A percentile compares a stretch with the other conserved stretches of the same genome.
phyloP scores from a whole-genome alignment of 208 protist species.

The Trypanosoma caninum region DNA sequence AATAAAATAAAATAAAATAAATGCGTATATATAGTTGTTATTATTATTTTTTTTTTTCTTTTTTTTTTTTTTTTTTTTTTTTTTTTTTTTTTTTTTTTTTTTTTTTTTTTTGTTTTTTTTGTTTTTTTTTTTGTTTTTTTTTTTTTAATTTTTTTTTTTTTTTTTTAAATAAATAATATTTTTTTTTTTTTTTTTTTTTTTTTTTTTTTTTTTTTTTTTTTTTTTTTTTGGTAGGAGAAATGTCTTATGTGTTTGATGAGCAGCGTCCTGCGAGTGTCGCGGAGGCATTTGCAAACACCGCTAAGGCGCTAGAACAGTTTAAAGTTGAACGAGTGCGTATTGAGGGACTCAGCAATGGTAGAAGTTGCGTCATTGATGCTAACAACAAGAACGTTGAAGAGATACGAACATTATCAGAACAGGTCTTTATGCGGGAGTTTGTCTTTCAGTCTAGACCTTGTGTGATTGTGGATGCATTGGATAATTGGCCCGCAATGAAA shows the following conservation, averaged over 20 bases:
- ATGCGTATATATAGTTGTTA: not conserved
- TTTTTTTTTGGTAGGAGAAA: not conserved
- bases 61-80: conserved; percentile 7
- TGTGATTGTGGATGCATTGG: conserved; percentile 69
- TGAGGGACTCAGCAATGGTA: conserved; percentile 44
- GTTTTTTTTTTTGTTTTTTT: conserved; percentile 4
- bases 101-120: conserved; percentile 1
- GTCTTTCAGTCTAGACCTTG: conserved; percentile 80
- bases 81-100: conserved; percentile 12
- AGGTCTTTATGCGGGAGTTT: conserved; percentile 84
- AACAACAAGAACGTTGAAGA: conserved; percentile 10
- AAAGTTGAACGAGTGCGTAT: conserved; percentile 68
- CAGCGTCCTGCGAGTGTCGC: conserved; percentile 32
- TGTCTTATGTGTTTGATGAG: not conserved
- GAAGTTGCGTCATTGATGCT: not conserved
- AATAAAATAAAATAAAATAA: not conserved
- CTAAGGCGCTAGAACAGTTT: conserved; percentile 60
- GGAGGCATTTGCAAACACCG: conserved; percentile 61
- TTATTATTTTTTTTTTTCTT: conserved; percentile 7
- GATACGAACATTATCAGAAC: conserved; percentile 48
- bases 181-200: not conserved
- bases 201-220: conserved; percentile 14
- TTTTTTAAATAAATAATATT: not conserved
- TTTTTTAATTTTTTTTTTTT: conserved; percentile 10
- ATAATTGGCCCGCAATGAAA: conserved; percentile 67